These are phyloP conservation scores for Pleurotus eryngii DNA, from an alignment of 768 basidiomycete species.

Conservation along the genomic window DNA sequence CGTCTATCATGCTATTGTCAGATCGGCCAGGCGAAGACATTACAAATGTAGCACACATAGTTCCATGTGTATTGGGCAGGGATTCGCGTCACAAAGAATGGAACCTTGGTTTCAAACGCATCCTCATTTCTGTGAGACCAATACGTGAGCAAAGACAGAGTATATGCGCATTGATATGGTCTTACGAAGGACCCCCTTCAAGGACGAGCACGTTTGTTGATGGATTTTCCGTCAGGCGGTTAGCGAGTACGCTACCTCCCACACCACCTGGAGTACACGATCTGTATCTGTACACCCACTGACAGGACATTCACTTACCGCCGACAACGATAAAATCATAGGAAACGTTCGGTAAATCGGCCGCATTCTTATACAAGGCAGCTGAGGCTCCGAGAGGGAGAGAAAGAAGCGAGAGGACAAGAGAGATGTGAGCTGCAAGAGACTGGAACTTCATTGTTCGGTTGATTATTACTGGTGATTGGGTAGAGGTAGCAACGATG, in stretches of 20 bases:
- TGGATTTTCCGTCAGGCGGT: slow-evolving; percentile 7
- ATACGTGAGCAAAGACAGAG: no score
- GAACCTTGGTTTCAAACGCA: not conserved
- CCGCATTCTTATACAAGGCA: not conserved
- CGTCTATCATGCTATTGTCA: slow-evolving; percentile 13
- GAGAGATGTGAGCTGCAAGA: not conserved
- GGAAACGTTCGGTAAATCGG: not conserved
- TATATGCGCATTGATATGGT: no score
- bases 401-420: not conserved
- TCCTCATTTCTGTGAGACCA: not conserved
- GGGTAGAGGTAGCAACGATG: no score
- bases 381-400: not conserved
- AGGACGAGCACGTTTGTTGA: not conserved
- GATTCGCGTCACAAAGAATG: not conserved
- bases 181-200: slow-evolving; percentile 2
- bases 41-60: slow-evolving; percentile 4
- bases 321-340: slow-evolving; percentile 11
- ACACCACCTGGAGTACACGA: not conserved
- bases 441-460: not conserved
- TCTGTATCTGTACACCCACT: not conserved
- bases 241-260: slow-evolving; percentile 3
- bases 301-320: not conserved
- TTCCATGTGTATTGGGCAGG: slow-evolving; percentile 2
- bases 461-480: no score
- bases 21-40: not conserved